Percentiles rank a stretch among this genome's conserved stretches.
Evolutionary conservation across 192 early-diverging fungal species (phyloP).

Genomic region (Coemansia sp.): DNA sequence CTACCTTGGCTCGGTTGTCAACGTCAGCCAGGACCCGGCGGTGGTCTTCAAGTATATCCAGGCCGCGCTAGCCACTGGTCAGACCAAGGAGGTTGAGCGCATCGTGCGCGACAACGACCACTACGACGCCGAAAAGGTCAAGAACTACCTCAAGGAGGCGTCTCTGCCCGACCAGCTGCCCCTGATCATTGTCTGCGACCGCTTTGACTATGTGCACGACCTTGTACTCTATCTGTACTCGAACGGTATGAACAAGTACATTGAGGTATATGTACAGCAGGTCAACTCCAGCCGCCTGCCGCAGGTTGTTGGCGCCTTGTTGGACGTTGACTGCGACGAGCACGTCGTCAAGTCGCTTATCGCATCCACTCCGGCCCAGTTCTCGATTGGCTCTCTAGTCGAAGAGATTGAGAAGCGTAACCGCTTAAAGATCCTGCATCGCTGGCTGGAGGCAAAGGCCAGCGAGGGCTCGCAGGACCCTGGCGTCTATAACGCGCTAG

Average conservation of each 20-base stretch:
- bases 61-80: constrained; percentile 87
- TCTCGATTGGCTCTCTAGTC: constrained; percentile 85
- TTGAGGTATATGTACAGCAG: constrained; percentile 99
- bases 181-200: constrained; percentile 98
- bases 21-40: constrained; percentile 89
- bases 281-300: constrained; percentile 94
- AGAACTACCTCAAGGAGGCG: constrained; percentile 98
- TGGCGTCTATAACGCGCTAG: constrained; percentile 95
- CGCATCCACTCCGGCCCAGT: constrained; percentile 77
- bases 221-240: constrained; percentile 95
- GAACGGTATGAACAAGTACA: constrained; percentile 90
- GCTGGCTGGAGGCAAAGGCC: constrained; percentile 89
- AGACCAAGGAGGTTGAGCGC: constrained; percentile 96
- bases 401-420: constrained; percentile 95
- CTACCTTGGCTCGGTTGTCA: constrained; percentile 94
- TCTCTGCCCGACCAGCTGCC: constrained; percentile 95
- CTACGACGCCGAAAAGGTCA: constrained; percentile 98
- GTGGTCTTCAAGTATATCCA: constrained; percentile 99
- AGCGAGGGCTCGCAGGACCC: constrained; percentile 87
- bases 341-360: constrained; percentile 82
- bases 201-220: constrained; percentile 96
- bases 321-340: constrained; percentile 99
- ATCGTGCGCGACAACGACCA: constrained; percentile 94
- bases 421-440: constrained; percentile 90
- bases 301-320: constrained; percentile 91